phyloP scores from a whole-genome alignment of 257 asterid genomes.

The Solanum medicagineum region DNA sequence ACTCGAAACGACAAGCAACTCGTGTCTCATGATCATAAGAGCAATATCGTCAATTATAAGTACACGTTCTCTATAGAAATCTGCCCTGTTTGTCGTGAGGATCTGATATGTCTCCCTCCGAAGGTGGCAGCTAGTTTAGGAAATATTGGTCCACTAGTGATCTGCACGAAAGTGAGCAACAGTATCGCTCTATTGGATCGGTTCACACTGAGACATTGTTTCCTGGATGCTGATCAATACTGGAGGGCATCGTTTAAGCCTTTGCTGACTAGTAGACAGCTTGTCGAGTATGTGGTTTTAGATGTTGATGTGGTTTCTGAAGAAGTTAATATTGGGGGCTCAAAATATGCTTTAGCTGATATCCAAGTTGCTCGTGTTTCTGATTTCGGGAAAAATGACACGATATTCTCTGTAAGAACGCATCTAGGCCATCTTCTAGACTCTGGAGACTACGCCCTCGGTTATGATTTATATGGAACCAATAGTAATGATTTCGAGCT shows the following conservation, averaged over 20 bases:
- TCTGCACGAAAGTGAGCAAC: constrained; percentile 25
- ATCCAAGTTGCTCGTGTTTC: constrained; percentile 46
- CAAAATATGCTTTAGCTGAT: constrained; percentile 22
- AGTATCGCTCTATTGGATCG: constrained; percentile 36
- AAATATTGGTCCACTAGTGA: constrained; percentile 35
- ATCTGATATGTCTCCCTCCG: constrained; percentile 43
- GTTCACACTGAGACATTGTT: constrained; percentile 26
- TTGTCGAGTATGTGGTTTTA: constrained; percentile 26
- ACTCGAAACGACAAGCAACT: constrained; percentile 31
- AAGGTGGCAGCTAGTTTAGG: constrained; percentile 28
- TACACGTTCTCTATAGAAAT: constrained; percentile 42
- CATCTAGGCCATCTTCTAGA: constrained; percentile 14
- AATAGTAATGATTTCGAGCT: constrained; percentile 31
- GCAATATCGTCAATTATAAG: constrained; percentile 29
- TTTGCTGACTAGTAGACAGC: constrained; percentile 34
- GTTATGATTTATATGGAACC: constrained; percentile 11
- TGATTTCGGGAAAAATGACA: constrained; percentile 25
- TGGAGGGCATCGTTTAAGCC: constrained; percentile 40
- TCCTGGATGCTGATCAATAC: constrained; percentile 31
- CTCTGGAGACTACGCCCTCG: constrained; percentile 8
- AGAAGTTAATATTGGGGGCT: constrained; percentile 29
- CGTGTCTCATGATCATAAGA: constrained; percentile 40
- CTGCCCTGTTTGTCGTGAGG: constrained; percentile 42
- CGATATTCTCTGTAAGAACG: constrained; percentile 24
- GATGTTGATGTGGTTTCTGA: constrained; percentile 22